These are phyloP conservation scores for Suillus sp. DNA, from an alignment of 768 basidiomycete genomes.

Conservation along the genomic window DNA sequence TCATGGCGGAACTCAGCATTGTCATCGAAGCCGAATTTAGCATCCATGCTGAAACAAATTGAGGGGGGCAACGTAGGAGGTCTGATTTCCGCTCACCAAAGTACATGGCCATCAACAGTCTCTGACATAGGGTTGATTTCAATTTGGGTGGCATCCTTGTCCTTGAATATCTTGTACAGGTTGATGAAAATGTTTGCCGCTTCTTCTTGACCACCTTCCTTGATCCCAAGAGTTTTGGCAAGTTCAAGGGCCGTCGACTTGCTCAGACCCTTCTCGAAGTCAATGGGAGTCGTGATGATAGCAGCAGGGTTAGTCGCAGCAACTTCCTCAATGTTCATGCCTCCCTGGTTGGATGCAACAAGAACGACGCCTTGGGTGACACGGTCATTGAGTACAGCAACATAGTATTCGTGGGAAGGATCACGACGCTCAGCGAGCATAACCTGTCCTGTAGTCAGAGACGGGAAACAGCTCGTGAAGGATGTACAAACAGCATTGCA, in stretches of 20 bases:
- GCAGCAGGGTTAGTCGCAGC: conserved; percentile 93
- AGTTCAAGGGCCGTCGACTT: conserved; percentile 70
- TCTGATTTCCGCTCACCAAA: conserved; percentile 66
- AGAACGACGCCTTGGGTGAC: conserved; percentile 86
- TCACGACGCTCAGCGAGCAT: conserved; percentile 97
- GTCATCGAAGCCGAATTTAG: conserved; percentile 99
- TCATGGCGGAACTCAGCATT: conserved; percentile 98
- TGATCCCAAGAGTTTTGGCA: conserved; percentile 92
- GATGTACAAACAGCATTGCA: conserved; percentile 83
- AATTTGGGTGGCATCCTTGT: conserved; percentile 98
- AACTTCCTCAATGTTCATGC: conserved; percentile 99
- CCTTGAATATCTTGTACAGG: conserved; percentile 95
- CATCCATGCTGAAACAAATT: conserved; percentile 81
- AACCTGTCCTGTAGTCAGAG: conserved; percentile 55
- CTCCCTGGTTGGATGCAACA: conserved; percentile 92
- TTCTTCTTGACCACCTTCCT: conserved; percentile 71
- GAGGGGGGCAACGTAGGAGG: background rate
- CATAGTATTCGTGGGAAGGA: conserved; percentile 96
- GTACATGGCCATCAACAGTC: conserved; percentile 86
- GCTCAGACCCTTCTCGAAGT: conserved; percentile 79
- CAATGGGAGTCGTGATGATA: conserved; percentile 93
- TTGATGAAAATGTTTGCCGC: conserved; percentile 94
- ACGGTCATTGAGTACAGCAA: conserved; percentile 96
- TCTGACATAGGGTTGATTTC: conserved; percentile 99
- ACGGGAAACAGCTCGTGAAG: conserved; percentile 4